Base-by-base conservation (phyloP, 768 basidiomycete genomes). In the Pleurotus pulmonarius region DNA sequence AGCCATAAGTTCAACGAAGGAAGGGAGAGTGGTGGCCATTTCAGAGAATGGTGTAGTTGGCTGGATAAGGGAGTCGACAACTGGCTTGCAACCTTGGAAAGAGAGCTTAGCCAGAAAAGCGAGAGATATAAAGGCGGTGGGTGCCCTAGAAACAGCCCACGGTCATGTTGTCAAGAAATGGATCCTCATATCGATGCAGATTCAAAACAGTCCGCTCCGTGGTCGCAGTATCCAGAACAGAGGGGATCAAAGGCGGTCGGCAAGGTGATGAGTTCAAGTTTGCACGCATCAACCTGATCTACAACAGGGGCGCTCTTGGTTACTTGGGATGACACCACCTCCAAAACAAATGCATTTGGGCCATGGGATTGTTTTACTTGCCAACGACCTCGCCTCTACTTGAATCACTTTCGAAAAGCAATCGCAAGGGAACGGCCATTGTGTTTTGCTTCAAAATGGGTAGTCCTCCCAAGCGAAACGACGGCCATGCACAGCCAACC, bases 1-100 rank as follows among this genome's bases (percentile, higher is more conserved):
- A 60, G 83, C 83, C 89, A 93, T 90, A 68, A 93, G 87, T 74
- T 92, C 86, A 57, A 90, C 85, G 69, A 93, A 93, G 56, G 91
- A 92, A 65, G 91, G 91, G 64, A 92, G 85, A 65, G 88, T 71
- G 67, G 86, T 75, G 22, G 51, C 51, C 86, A 87, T 90, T 64
- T 67, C 64, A 52, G 58, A 60, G 64, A 66, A 55, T 65, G 64
- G 69, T 51, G 49, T 18, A 13, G n/a, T 51, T 51, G 49, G 49
- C 49, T 51, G 29, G 49, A 37, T 25, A 51, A 63, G 57, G 58
- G 63, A 63, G 60, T 49, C 62, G 39, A 15, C 38, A 39, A 53
- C 51, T 22, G 39, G 51, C 51, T 53, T 53, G 51, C 63, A 67
- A 63, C 69, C 60, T 61, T 51, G 48, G 47, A 59, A 52, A 46